Base-by-base conservation (phyloP, 2,329 filamentous ascomycete genomes). In the Colletotrichum lindemuthianum region DNA sequence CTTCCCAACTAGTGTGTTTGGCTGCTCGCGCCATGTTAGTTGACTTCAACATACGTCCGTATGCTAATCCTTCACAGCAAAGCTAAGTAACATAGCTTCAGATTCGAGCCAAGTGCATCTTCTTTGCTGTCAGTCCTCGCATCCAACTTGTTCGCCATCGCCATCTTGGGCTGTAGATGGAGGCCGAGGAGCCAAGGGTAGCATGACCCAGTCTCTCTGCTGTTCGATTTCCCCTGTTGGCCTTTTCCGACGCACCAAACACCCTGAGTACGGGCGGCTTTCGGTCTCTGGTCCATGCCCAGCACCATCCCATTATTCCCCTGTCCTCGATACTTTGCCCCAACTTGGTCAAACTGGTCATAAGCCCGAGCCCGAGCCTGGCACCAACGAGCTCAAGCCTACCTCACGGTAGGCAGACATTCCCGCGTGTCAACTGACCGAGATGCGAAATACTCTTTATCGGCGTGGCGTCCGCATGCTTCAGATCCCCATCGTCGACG, bases 401-500 rank as follows among this genome's bases (percentile, higher is more conserved):
- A 11, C 13, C 37, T 16, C 15, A 10, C 24, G 15, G 33, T 13
- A n/a, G 37, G 9, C 16, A 34, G 44, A 8, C 37, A 32, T 16
- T 37, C 56, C 9, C 50, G 37, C 34, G 32, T 39, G 32, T 39
- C 40, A 41, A 10, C 24, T 15, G 37, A 32, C n/a, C 43, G 45
- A 55, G 39, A 24, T 13, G 32, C 24, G 34, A 49, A 49, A 52
- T 13, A 7, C 37, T 61, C 61, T 65, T 60, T 60, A 61, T 65
- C 61, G 40, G 45, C 45, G 51, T 61, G 51, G 57, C 61, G 57
- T 61, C 34, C 34, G 16, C 50, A 51, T 45, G 45, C 44, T 37
- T 55, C 57, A 60, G 45, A 52, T 48, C 61, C 51, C 56, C 45
- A 56, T 65, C 57, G 44, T 47, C 57, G 61, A 65, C 61, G 57